Evolutionary conservation across 306 rosid genomes (phyloP).

Genomic region (Glycyrrhiza uralensis): DNA sequence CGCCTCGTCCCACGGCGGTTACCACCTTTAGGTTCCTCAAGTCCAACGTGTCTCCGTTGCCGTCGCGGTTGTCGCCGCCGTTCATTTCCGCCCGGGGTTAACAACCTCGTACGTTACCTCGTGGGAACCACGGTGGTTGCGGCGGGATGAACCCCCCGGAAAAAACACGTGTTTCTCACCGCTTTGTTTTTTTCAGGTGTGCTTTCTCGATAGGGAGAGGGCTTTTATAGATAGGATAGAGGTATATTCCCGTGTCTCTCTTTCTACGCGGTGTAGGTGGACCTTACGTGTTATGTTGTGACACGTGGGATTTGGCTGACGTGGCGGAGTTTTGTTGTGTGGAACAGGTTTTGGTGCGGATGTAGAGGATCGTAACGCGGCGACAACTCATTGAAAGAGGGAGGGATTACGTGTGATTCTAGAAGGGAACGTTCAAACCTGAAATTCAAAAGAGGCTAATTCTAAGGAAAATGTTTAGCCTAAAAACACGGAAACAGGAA

Average conservation of each 20-base stretch:
- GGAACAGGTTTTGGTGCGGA: neutral
- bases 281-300: too few species aligned
- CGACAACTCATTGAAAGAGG: neutral
- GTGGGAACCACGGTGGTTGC: too few species aligned
- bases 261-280: neutral
- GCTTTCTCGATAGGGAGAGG: neutral
- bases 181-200: neutral
- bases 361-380: neutral
- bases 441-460: neutral
- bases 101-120: neutral
- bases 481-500: neutral
- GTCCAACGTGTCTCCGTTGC: constrained; percentile 22
- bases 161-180: too few species aligned
- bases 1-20: constrained; percentile 91
- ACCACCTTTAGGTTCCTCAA: constrained; percentile 45
- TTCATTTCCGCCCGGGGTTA: constrained; percentile 39
- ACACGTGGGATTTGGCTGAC: neutral
- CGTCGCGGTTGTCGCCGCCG: neutral
- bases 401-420: neutral
- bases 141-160: too few species aligned
- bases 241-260: neutral
- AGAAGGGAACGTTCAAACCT: neutral
- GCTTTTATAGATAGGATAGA: neutral
- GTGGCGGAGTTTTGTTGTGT: neutral
- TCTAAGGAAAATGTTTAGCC: neutral